phyloP scores from a whole-genome alignment of 2,329 filamentous ascomycete genomes.

The Aspergillus puulaauensis region DNA sequence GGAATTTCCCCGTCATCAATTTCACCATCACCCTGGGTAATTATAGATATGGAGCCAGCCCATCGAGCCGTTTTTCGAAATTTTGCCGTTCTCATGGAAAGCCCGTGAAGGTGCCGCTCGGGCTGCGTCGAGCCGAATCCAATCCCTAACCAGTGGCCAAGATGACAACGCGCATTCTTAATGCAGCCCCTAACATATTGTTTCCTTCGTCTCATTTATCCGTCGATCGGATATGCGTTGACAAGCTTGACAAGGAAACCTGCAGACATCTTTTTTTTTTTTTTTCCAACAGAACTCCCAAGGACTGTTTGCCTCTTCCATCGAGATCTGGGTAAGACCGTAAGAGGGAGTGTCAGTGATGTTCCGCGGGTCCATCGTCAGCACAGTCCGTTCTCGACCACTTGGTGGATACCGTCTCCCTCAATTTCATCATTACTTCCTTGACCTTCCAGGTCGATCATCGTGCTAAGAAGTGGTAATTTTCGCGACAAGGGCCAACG shows the following conservation, averaged over 20 bases:
- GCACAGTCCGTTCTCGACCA: slow-evolving; percentile 1
- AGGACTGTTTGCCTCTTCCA: background rate
- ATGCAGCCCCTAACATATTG: background rate
- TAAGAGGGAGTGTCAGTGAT: background rate
- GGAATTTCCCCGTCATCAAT: slow-evolving; percentile 7
- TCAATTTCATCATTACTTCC: slow-evolving; percentile 5
- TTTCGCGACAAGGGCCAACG: background rate
- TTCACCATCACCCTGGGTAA: background rate
- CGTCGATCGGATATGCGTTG: background rate
- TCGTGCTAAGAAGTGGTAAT: slow-evolving; percentile 3
- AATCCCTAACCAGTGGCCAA: background rate
- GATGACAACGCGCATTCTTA: background rate
- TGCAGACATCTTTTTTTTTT: background rate
- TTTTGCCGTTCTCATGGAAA: background rate
- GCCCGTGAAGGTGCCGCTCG: too few relatives aligned
- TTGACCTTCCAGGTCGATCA: background rate
- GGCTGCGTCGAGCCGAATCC: background rate
- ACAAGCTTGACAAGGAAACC: background rate
- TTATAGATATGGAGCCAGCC: too few relatives aligned
- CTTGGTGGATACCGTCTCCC: background rate
- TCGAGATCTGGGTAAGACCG: background rate
- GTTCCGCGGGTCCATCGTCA: slow-evolving; percentile 3
- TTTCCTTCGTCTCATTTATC: background rate
- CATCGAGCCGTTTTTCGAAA: background rate
- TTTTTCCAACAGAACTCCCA: background rate